Percentiles rank a stretch among this genome's conserved stretches.
Conservation (phyloP, 805 yeast genomes). For the Teunomyces stri region DNA sequence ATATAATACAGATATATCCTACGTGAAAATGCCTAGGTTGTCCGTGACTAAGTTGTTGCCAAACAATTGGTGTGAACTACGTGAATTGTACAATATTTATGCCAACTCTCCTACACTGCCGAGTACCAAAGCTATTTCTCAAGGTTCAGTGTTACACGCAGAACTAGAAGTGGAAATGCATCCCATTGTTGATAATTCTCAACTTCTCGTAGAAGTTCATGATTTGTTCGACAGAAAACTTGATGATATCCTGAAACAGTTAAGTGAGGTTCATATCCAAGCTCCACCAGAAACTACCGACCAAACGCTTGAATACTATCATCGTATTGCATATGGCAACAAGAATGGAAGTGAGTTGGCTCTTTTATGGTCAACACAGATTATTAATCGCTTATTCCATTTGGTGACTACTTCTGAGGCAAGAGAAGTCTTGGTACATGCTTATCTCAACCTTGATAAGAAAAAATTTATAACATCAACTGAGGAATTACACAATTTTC, state of each 20-base stretch:
- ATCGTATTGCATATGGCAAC: slow-evolving; percentile 6
- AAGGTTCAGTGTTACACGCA: slow-evolving; percentile 50
- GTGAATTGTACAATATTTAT: slow-evolving; percentile 51
- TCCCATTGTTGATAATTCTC: slow-evolving; percentile 23
- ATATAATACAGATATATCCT: slow-evolving; percentile 22
- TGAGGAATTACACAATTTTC: not conserved
- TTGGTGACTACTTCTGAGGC: slow-evolving; percentile 51
- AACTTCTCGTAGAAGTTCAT: not conserved
- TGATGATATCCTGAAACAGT: not conserved
- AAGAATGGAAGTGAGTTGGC: slow-evolving; percentile 19
- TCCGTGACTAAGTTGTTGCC: slow-evolving; percentile 62
- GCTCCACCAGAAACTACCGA: not conserved
- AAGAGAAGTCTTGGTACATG: slow-evolving; percentile 61
- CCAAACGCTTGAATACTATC: not conserved
- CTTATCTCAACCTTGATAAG: slow-evolving; percentile 37
- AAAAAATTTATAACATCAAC: slow-evolving; percentile 12
- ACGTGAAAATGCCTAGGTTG: slow-evolving; percentile 33
- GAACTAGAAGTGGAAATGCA: slow-evolving; percentile 49
- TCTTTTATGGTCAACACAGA: slow-evolving; percentile 40
- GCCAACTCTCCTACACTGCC: slow-evolving; percentile 33
- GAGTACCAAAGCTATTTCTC: slow-evolving; percentile 39
- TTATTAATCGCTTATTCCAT: slow-evolving; percentile 36
- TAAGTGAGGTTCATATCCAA: not conserved
- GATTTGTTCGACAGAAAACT: not conserved
- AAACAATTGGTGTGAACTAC: slow-evolving; percentile 67